Conservation (phyloP, 805 yeast species). For the Sugiyamaella mastotermitis region DNA sequence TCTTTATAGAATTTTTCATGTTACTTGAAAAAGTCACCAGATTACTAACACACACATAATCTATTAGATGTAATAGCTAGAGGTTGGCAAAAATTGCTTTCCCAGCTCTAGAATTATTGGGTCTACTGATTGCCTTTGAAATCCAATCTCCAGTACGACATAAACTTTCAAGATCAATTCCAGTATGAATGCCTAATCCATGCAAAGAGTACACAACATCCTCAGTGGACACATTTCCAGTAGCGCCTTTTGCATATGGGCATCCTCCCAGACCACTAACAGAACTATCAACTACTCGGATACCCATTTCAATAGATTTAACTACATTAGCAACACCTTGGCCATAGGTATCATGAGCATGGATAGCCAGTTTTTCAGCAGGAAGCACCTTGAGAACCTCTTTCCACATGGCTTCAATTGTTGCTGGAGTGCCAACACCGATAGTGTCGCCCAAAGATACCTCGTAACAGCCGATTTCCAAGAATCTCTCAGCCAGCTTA, state of each 20-base stretch:
- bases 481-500: conserved; percentile 20
- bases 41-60: too few relatives aligned
- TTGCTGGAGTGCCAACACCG: conserved; percentile 29
- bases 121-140: conserved; percentile 18
- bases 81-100: too few relatives aligned
- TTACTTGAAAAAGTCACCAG: too few relatives aligned
- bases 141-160: conserved; percentile 26
- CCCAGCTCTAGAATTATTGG: conserved; percentile 28
- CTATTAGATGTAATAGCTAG: too few relatives aligned
- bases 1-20: too few relatives aligned
- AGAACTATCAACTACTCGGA: conserved; percentile 26
- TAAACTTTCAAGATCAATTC: conserved; percentile 24
- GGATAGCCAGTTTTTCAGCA: conserved; percentile 24
- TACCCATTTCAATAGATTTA: conserved; percentile 27
- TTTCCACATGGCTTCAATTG: conserved; percentile 22
- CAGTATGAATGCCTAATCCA: conserved; percentile 27
- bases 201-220: conserved; percentile 28
- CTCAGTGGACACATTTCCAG: conserved; percentile 30
- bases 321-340: conserved; percentile 30
- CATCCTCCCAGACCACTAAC: conserved; percentile 32
- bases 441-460: conserved; percentile 31
- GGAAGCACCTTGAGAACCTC: conserved; percentile 22
- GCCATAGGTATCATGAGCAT: conserved; percentile 32
- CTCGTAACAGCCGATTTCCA: conserved; percentile 30
- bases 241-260: conserved; percentile 31